Base-by-base conservation (phyloP, 305 asterid species). In the Fraxinus angustifolia region DNA sequence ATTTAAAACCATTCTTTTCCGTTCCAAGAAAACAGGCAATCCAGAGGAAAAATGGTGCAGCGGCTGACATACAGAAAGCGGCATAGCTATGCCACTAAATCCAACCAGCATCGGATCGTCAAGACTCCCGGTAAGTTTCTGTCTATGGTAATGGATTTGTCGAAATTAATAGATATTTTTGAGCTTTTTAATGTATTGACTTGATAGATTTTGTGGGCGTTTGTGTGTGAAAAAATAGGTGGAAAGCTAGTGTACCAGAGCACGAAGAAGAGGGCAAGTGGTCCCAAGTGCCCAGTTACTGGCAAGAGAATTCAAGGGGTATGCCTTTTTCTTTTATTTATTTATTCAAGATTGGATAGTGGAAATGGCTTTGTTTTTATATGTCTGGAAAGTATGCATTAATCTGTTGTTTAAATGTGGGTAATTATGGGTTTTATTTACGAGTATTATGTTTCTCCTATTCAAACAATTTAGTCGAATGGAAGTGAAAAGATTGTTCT, bases 11-110 rank as follows among this genome's bases (percentile, higher is more conserved):
- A 0, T 7, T 60, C 31, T 58, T 58, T 21, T 60, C 8, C 70
- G 8, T 8, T 60, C 8, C 1, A 19, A 60, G 23, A 60, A 17
- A 6, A 60, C 30, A 60, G 11, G 70, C 70, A 21, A 21, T 21
- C 30, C 70, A 21, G 30, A 21, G 28, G 73, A 28, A 82, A 86
- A 80, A 87, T 89, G 93, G 93, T 87, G 84, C 93, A 90, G 83
- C 82, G 93, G 73, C 85, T 90, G 36, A 88, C 91, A 0, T 90
- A 90, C 85, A 81, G 93, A 79, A 81, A 45, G 74, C 83, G 93
- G 80, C 93, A 90, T 40, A 87, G 93, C 88, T 90, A 88, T 87
- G 93, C 93, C 78, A 90, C 93, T n/a, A 90, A 88, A 80, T 90
- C 93, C 81, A 90, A 90, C 40, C 91, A 90, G 58, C 90, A 88